Percentiles rank a stretch among this genome's conserved stretches.
phyloP scores from a whole-genome alignment of 441 rosid genomes.

The Adansonia madagascariensis region DNA sequence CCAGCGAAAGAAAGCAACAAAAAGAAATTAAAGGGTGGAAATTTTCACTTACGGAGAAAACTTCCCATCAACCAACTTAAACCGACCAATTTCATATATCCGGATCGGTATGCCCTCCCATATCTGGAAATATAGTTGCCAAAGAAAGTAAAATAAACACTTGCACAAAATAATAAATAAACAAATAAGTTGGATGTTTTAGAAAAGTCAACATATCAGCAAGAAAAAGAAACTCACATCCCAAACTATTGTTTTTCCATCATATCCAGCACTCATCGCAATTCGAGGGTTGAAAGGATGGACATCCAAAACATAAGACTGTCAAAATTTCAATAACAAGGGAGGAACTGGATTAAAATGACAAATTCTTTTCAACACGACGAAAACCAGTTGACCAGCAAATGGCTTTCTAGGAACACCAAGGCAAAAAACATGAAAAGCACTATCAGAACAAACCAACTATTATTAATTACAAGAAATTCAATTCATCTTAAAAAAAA shows the following conservation, averaged over 20 bases:
- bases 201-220: slow-evolving; percentile 1
- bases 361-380: slow-evolving; percentile 3
- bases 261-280: slow-evolving; percentile 92
- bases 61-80: slow-evolving; percentile 83
- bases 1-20: slow-evolving; percentile 22
- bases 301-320: slow-evolving; percentile 89
- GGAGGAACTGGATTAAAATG: slow-evolving; percentile 31
- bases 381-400: slow-evolving; percentile 2
- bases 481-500: background rate
- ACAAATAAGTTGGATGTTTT: background rate
- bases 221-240: slow-evolving; percentile 65
- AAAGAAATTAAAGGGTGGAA: background rate
- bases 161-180: slow-evolving; percentile 22
- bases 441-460: background rate
- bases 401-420: background rate
- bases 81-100: slow-evolving; percentile 66
- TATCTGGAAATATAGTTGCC: slow-evolving; percentile 52
- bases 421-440: slow-evolving; percentile 14
- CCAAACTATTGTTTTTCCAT: slow-evolving; percentile 84
- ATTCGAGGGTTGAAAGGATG: slow-evolving; percentile 88
- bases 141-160: slow-evolving; percentile 30
- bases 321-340: slow-evolving; percentile 36
- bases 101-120: slow-evolving; percentile 83
- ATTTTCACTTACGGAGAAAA: slow-evolving; percentile 76
- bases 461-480: slow-evolving; percentile 8